Evolutionary conservation across 2,329 filamentous ascomycete species (phyloP), one percentile per base, ranked within the genome.

Genomic region (Zymoseptoria pseudotritici): DNA sequence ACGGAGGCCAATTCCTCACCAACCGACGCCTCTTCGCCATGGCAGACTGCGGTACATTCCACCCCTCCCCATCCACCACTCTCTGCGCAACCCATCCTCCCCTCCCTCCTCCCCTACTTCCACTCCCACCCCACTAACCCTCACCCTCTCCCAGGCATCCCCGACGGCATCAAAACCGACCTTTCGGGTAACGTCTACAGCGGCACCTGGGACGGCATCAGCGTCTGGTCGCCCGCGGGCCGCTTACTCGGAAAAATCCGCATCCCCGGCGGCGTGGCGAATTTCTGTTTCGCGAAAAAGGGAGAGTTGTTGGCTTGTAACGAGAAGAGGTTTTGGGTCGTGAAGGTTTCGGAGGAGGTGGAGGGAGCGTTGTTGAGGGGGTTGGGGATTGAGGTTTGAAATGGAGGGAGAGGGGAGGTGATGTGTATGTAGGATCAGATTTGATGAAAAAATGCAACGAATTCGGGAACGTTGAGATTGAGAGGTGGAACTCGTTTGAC

Each of bases 131-230:
- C n/a, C n/a, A n/a, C n/a, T n/a, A n/a, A n/a, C n/a, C n/a, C n/a
- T n/a, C n/a, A n/a, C n/a, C n/a, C n/a, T n/a, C n/a, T n/a, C n/a
- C n/a, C n/a, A 68, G 81, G 82, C 2, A 74, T 84, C 2, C 83
- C 85, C 0, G 86, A 88, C 63, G 86, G 86, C 8, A 72, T 83
- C 61, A 80, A 82, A 63, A 76, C 77, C 50, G 82, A 85, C 64
- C 74, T 74, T 1, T 65, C 77, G 2, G 82, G 82, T 2, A 84
- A 84, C 67, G 78, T 85, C 1, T 85, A 82, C 70, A 76, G 77
- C 24, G 81, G 79, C 0, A 82, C 80, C 61, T 80, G 79, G 0
- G 82, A 84, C 66, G 82, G 82, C 0, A 72, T 84, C 20, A 77
- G 83, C 60, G 76, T 84, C 8, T 85, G 81, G 80, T 77, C 75